phyloP scores from a whole-genome alignment of 176 grass and related monocot genomes.

The Elaeis guineensis region DNA sequence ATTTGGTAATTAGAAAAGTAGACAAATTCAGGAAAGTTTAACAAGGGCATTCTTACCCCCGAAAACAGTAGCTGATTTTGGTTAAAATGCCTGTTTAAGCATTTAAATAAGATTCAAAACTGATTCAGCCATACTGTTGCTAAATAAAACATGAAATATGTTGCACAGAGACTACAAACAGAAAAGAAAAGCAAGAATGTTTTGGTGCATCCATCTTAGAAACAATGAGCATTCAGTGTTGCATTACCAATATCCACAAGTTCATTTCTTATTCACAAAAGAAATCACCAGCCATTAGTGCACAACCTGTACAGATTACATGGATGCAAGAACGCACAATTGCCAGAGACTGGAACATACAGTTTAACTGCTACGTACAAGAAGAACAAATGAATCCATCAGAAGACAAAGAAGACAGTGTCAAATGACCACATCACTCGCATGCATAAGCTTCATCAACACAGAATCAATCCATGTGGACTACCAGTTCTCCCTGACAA shows the following conservation, averaged over 20 bases:
- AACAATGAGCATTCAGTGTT: neutral
- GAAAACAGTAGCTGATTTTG: too few relatives aligned
- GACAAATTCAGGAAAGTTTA: too few relatives aligned
- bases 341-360: constrained; percentile 5
- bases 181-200: too few relatives aligned
- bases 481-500: constrained; percentile 74
- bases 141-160: too few relatives aligned
- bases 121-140: too few relatives aligned
- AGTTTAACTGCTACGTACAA: constrained; percentile 32
- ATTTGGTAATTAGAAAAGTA: too few relatives aligned
- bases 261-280: constrained; percentile 30
- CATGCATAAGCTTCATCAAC: neutral
- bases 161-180: too few relatives aligned
- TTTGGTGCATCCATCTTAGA: too few relatives aligned
- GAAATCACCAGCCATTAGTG: constrained; percentile 13
- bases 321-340: neutral
- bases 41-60: too few relatives aligned
- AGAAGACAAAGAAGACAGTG: neutral
- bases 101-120: too few relatives aligned
- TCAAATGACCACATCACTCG: constrained; percentile 11
- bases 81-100: too few relatives aligned
- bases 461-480: constrained; percentile 2
- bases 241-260: constrained; percentile 19
- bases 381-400: constrained; percentile 10
- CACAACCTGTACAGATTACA: constrained; percentile 25